These are phyloP conservation scores for Heimioporus retisporus DNA, from an alignment of 1,284 basidiomycete genomes.

Conservation along the genomic window DNA sequence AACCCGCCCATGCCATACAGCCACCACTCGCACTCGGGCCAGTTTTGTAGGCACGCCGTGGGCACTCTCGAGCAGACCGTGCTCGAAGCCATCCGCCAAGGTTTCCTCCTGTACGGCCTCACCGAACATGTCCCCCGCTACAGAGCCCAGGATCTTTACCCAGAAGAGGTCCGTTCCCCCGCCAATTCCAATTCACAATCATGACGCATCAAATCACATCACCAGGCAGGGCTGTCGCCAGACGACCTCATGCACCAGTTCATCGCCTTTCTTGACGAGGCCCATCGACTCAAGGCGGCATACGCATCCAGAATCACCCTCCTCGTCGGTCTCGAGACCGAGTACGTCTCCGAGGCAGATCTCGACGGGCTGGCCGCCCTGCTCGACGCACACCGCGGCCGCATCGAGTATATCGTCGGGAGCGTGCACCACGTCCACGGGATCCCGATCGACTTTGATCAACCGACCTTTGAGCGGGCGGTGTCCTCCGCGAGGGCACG, in stretches of 20 bases:
- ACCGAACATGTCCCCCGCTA: conserved; percentile 97
- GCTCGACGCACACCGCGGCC: conserved; percentile 52
- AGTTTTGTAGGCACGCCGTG: conserved; percentile 94
- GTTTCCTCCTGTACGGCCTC: conserved; percentile 89
- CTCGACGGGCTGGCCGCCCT: conserved; percentile 67
- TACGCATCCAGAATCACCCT: conserved; percentile 78
- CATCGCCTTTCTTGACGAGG: conserved; percentile 77
- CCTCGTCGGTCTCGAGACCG: conserved; percentile 95
- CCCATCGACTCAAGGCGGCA: conserved; percentile 72
- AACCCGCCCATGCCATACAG: conserved; percentile 78
- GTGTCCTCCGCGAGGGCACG: conserved; percentile 40
- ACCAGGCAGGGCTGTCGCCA: conserved; percentile 60
- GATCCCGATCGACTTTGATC: conserved; percentile 96
- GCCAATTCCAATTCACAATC: neutral
- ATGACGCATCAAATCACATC: too few species aligned
- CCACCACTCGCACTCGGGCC: conserved; percentile 97
- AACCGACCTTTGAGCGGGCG: conserved; percentile 71
- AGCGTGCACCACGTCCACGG: conserved; percentile 93
- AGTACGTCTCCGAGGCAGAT: conserved; percentile 82
- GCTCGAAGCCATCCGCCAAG: conserved; percentile 78
- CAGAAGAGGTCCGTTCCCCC: conserved; percentile 83
- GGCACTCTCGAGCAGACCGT: conserved; percentile 87
- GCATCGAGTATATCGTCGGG: conserved; percentile 94
- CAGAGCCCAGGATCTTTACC: conserved; percentile 86
- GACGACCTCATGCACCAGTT: conserved; percentile 69